Conservation (phyloP, 169 alveolate species). For the Perkinsus chesapeaki region DNA sequence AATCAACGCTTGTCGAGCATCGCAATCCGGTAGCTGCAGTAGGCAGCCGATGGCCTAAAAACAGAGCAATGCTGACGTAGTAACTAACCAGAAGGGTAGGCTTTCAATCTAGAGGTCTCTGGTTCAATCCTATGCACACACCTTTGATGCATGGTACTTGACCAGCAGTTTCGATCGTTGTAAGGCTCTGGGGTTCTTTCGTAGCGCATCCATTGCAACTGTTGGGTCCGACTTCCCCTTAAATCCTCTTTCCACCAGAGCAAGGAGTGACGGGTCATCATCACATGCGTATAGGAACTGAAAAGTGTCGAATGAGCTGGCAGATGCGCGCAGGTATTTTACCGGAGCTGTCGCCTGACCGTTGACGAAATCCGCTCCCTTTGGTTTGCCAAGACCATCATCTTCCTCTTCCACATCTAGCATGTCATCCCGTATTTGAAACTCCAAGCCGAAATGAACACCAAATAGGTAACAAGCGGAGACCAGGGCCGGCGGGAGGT, state of each 20-base stretch:
- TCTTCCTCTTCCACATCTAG: neutral
- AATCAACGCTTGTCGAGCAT: neutral
- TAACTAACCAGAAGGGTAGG: neutral
- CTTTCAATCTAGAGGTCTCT: neutral
- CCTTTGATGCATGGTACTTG: neutral
- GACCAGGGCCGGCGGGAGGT: neutral
- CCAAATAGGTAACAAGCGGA: neutral
- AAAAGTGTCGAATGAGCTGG: neutral
- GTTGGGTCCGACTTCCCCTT: neutral
- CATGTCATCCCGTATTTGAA: neutral
- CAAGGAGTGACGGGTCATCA: neutral
- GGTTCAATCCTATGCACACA: neutral
- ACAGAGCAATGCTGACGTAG: neutral
- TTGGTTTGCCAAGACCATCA: neutral
- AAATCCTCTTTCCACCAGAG: neutral
- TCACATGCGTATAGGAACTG: neutral
- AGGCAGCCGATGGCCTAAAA: neutral
- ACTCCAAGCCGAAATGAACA: neutral
- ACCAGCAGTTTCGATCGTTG: neutral
- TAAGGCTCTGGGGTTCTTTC: neutral
- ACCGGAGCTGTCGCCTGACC: neutral
- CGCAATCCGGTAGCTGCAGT: neutral
- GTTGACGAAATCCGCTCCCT: neutral
- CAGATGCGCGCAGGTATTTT: neutral
- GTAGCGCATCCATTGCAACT: neutral